These are phyloP conservation scores for Lodderomyces oxycetoniae DNA, from an alignment of 1,139 yeast species.

Conservation along the genomic window DNA sequence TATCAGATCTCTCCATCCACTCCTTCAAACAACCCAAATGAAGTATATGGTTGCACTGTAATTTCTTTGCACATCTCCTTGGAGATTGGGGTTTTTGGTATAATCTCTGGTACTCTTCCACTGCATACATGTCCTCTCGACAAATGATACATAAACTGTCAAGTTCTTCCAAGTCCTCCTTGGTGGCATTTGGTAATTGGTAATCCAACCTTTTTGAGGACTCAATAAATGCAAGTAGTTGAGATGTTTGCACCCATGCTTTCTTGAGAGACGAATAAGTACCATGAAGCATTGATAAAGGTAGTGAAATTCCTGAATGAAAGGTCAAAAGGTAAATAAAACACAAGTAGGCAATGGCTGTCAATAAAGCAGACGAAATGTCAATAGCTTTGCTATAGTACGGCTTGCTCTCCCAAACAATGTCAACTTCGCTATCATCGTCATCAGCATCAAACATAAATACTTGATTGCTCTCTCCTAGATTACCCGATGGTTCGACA, in stretches of 20 bases:
- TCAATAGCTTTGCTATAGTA: constrained; percentile 57
- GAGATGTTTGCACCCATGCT: constrained; percentile 47
- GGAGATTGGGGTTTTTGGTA: constrained; percentile 23
- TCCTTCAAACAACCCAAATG: constrained; percentile 88
- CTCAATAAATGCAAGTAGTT: constrained; percentile 51
- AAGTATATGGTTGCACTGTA: constrained; percentile 80
- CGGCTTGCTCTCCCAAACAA: constrained; percentile 67
- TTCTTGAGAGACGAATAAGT: constrained; percentile 51
- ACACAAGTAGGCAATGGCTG: constrained; percentile 29
- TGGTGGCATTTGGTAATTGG: constrained; percentile 56
- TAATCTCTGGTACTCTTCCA: constrained; percentile 25
- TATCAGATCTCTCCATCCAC: constrained; percentile 89
- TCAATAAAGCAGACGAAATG: constrained; percentile 42
- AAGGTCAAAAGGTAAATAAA: constrained; percentile 38
- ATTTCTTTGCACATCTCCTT: constrained; percentile 65
- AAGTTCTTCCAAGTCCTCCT: constrained; percentile 54
- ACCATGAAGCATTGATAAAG: constrained; percentile 66
- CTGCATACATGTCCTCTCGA: constrained; percentile 69
- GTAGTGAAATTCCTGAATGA: constrained; percentile 55
- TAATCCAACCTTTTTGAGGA: constrained; percentile 65
- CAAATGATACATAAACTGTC: constrained; percentile 76
- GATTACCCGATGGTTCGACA: constrained; percentile 48
- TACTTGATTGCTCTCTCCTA: constrained; percentile 19
- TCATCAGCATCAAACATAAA: constrained; percentile 19
- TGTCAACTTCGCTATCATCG: constrained; percentile 52